A percentile compares a stretch with the other conserved stretches of the same genome.
phyloP scores from a whole-genome alignment of 371 early-diverging fungal genomes.

The Mucor circinelloides region DNA sequence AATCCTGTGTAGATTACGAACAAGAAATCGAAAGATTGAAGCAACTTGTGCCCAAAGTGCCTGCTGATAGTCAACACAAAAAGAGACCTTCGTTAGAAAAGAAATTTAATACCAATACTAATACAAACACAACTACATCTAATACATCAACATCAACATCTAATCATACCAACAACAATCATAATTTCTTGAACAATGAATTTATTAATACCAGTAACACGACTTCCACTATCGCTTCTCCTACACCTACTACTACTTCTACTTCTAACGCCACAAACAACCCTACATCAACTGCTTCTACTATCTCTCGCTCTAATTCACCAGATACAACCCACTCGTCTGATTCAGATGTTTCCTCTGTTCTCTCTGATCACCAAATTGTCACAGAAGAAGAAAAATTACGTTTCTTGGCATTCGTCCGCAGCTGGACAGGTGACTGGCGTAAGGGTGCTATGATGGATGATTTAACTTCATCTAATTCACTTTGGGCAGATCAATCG shows the following conservation, averaged over 20 bases:
- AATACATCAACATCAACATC: background rate
- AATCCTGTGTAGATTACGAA: constrained; percentile 43
- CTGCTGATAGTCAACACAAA: constrained; percentile 21
- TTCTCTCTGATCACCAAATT: constrained; percentile 1
- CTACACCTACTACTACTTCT: background rate
- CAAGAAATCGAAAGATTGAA: constrained; percentile 50
- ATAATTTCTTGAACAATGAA: background rate
- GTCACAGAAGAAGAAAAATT: constrained; percentile 47
- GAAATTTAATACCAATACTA: background rate
- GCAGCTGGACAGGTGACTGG: constrained; percentile 50
- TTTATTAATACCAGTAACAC: background rate
- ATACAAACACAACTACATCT: background rate
- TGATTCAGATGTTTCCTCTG: constrained; percentile 16
- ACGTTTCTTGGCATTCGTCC: constrained; percentile 47
- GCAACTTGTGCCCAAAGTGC: constrained; percentile 43
- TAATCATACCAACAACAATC: background rate
- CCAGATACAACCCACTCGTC: constrained; percentile 17
- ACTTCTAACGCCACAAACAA: too few species aligned
- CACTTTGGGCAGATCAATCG: constrained; percentile 39
- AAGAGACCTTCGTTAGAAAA: background rate
- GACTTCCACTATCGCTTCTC: background rate
- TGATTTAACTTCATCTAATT: constrained; percentile 15
- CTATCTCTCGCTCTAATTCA: constrained; percentile 20
- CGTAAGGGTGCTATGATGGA: constrained; percentile 21
- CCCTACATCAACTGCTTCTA: background rate